Conservation (phyloP, 768 basidiomycete genomes). For the Rhizopogon salebrosus region DNA sequence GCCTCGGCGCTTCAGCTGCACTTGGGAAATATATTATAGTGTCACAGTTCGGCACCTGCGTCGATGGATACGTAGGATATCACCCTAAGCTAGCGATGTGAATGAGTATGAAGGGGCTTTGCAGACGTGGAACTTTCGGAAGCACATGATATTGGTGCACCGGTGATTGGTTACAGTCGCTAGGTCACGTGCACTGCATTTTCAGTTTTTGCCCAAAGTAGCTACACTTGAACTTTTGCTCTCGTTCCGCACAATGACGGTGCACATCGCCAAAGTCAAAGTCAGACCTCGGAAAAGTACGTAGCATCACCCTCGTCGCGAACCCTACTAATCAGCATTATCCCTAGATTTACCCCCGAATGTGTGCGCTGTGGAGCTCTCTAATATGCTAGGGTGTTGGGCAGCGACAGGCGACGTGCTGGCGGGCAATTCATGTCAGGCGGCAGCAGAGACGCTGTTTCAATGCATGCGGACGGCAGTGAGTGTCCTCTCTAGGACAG, state of each 20-base stretch:
- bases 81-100: background rate
- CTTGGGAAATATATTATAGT: background rate
- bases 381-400: constrained; percentile 84
- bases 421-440: constrained; percentile 50
- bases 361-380: constrained; percentile 65
- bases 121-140: background rate
- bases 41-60: background rate
- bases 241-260: constrained; percentile 32
- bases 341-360: constrained; percentile 23
- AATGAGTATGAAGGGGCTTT: no score
- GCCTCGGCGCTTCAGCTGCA: background rate
- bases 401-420: constrained; percentile 64
- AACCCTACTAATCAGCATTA: constrained; percentile 10
- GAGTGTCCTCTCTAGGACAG: constrained; percentile 31
- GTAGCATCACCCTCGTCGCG: constrained; percentile 11
- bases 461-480: constrained; percentile 86
- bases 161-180: background rate
- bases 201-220: background rate
- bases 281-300: constrained; percentile 73
- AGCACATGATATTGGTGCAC: no score
- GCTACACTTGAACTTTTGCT: no score
- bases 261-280: constrained; percentile 78
- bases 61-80: no score
- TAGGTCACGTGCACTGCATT: background rate
- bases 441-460: constrained; percentile 56